Base-by-base conservation (phyloP, 768 basidiomycete species). In the Erythrobasidium yunnanense region DNA sequence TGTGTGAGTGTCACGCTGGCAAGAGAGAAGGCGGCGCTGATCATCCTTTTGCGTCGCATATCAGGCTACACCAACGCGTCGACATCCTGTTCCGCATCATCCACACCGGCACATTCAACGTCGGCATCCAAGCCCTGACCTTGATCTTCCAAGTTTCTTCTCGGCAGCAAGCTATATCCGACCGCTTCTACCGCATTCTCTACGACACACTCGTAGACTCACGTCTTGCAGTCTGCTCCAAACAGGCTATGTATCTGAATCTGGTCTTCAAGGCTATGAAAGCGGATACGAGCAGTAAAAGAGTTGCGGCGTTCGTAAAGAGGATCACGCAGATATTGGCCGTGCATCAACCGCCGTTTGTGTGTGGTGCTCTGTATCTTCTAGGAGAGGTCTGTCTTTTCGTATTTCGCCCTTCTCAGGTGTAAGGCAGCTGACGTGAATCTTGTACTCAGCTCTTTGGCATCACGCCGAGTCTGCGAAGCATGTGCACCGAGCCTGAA, bases 171-270 rank as follows among this genome's bases (percentile, higher is more conserved):
- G 68, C 73, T 17, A 73, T 78, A 30, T 74, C 77, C 11, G 78
- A 80, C 66, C 75, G 79, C n/a, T 80, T 79, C 72, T 80, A 78
- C 77, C 85, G 90, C 42, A 84, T 89, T 0, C 78, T 99, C 0
- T 99, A 97, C 71, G 83, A 85, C n/a, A 90, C 90, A 1, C 78
- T 99, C 3, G 83, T 86, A 53, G 93, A 99, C 71, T 77, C 80
- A 1, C 84, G 93, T 15, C 81, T 99, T 1, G 81, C 85, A 1
- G 80, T 81, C 1, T 90, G 90, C 13, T 87, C 86, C 1, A 97
- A 97, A 73, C 91, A 97, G 74, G 90, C 91, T 4, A 87, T 97
- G 85, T 97, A 93, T 76, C 82, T 99, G 63, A 97, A 96, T 74
- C 77, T 99, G 18, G 76, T 96, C 20, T 92, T 92, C 82, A 91